Evolutionary conservation across 176 grass and related monocot genomes (phyloP).

Genomic region (Zizania latifolia): DNA sequence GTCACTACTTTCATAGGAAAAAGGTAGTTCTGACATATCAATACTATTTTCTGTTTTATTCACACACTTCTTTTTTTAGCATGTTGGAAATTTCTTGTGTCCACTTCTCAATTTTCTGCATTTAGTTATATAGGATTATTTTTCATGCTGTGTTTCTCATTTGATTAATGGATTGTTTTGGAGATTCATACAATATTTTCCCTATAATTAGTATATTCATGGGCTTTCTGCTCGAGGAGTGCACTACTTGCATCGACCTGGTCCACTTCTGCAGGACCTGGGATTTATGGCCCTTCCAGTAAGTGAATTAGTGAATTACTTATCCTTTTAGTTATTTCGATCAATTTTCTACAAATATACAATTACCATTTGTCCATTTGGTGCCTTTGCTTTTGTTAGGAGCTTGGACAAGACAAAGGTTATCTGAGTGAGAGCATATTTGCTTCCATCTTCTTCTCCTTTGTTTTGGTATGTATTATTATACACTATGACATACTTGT

Average conservation of each 20-base stretch:
- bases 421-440: slow-evolving; percentile 86
- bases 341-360: slow-evolving; percentile 2
- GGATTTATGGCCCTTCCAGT: slow-evolving; percentile 97
- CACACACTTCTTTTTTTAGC: neutral
- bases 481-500: neutral
- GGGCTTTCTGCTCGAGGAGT: slow-evolving; percentile 94
- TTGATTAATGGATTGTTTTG: slow-evolving; percentile 42
- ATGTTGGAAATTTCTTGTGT: neutral
- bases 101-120: neutral
- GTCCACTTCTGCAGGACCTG: slow-evolving; percentile 83
- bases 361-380: neutral
- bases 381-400: slow-evolving; percentile 44
- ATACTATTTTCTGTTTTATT: neutral
- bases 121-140: slow-evolving; percentile 18
- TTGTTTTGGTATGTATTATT: slow-evolving; percentile 59
- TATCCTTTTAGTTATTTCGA: slow-evolving; percentile 1
- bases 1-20: neutral
- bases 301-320: slow-evolving; percentile 47
- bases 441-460: slow-evolving; percentile 75
- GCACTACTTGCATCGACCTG: slow-evolving; percentile 92
- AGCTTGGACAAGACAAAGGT: slow-evolving; percentile 72
- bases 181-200: slow-evolving; percentile 47
- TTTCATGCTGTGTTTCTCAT: slow-evolving; percentile 33
- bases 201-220: slow-evolving; percentile 81
- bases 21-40: neutral